phyloP scores from a whole-genome alignment of 495 filamentous ascomycete species.

The Penicillium coprophilum region DNA sequence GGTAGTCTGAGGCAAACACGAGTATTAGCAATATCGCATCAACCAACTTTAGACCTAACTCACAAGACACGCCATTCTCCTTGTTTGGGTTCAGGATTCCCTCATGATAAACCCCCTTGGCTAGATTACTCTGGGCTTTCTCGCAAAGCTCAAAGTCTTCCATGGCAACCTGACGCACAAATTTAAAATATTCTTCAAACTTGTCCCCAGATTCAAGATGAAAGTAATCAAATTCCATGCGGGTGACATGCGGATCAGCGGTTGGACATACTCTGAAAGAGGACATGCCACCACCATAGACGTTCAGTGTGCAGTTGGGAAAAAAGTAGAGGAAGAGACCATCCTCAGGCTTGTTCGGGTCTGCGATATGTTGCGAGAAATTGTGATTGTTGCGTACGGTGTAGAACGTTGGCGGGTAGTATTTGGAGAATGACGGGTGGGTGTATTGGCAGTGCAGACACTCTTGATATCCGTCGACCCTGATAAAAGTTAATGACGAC shows the following conservation, averaged over 20 bases:
- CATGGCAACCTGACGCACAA: constrained; percentile 59
- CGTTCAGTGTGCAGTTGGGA: constrained; percentile 60
- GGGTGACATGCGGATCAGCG: constrained; percentile 49
- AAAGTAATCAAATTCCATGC: constrained; percentile 67
- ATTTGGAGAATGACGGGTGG: constrained; percentile 58
- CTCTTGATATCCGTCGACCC: constrained; percentile 63
- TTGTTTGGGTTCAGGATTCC: constrained; percentile 59
- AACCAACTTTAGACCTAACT: constrained; percentile 20
- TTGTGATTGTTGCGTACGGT: constrained; percentile 56
- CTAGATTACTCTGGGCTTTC: constrained; percentile 56
- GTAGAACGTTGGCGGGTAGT: constrained; percentile 60
- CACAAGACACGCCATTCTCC: constrained; percentile 57
- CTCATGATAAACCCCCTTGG: constrained; percentile 56
- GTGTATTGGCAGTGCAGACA: constrained; percentile 65
- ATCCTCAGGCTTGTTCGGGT: constrained; percentile 55
- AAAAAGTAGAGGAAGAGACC: constrained; percentile 62
- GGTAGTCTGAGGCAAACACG: constrained; percentile 44
- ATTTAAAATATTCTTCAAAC: constrained; percentile 60
- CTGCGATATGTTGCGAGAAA: constrained; percentile 58
- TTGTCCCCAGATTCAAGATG: constrained; percentile 52
- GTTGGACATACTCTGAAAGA: constrained; percentile 60
- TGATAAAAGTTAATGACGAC: constrained; percentile 12
- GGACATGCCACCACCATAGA: constrained; percentile 61
- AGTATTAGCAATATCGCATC: neutral
- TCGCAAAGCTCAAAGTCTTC: constrained; percentile 63